Evolutionary conservation across 176 grass and related monocot genomes (phyloP), one percentile per base, ranked within the genome.

Genomic region (Musa itinerans): DNA sequence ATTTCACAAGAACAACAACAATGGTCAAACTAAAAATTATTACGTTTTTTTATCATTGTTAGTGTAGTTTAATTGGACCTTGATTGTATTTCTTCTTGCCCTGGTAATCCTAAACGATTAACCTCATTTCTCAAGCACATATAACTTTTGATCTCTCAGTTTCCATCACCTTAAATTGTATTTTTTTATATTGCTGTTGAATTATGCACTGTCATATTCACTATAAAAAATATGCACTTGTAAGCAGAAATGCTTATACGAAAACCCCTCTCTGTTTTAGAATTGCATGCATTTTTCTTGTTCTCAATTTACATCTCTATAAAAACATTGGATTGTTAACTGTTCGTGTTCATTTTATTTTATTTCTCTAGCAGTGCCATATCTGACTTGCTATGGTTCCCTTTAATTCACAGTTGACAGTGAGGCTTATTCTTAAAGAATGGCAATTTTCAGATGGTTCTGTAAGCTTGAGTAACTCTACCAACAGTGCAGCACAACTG

Each of bases 381-480:
- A 74, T 12, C 23, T 80, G 27, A n/a, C 65, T 80, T 49, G 12
- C 2, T 77, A 75, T 48, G 58, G 59, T 65, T 49, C 69, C 16
- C 19, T 78, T 85, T 88, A 50, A 12, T 15, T 78, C 65, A 52
- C 86, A 94, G 95, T 86, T 99, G 78, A 85, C 80, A 48, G 95
- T 92, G 75, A 94, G 70, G 29, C 84, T 99, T 78, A 81, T 86
- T 76, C 76, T 99, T 74, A 83, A 84, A 89, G 95, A 99, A 89
- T 99, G 95, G 95, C 95, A 94, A 74, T 99, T 94, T 74, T 85
- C 88, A 74, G 95, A 99, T 84, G 95, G 91, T 5, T 94, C 95
- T 1, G 84, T 83, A 73, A 99, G 84, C 72, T 75, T 89, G 58
- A 84, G 68, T 70, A 86, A 86, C 64, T 83, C 86, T 71, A 34